phyloP scores from a whole-genome alignment of 179 eudicot species.

The Beta macrorhiza region DNA sequence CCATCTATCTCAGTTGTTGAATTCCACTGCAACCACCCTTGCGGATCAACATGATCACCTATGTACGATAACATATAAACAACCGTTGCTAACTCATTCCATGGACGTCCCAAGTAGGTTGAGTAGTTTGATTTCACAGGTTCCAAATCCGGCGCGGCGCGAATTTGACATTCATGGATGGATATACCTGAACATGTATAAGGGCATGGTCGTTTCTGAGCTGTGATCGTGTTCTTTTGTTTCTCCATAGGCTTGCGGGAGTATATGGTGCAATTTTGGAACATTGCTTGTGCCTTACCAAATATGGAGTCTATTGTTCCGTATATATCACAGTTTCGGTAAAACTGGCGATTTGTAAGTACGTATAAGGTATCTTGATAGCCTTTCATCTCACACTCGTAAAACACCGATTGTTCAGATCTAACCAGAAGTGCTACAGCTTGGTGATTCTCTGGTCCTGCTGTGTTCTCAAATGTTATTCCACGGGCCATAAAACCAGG shows the following conservation, averaged over 20 bases:
- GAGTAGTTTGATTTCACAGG: constrained; percentile 14
- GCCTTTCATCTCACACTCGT: constrained; percentile 30
- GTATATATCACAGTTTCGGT: constrained; percentile 34
- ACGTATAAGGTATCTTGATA: constrained; percentile 37
- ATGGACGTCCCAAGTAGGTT: constrained; percentile 31
- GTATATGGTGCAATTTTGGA: constrained; percentile 31
- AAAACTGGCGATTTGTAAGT: constrained; percentile 33
- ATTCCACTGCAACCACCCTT: constrained; percentile 36
- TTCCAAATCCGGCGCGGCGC: constrained; percentile 25
- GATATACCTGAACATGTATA: constrained; percentile 24
- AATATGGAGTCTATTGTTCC: constrained; percentile 35
- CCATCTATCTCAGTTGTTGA: background rate
- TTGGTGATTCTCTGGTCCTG: constrained; percentile 29
- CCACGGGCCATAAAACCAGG: constrained; percentile 29
- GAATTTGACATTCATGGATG: constrained; percentile 26
- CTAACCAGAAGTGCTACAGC: constrained; percentile 31
- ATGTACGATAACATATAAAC: constrained; percentile 33
- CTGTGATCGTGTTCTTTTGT: constrained; percentile 32
- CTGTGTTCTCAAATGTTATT: constrained; percentile 34
- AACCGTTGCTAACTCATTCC: constrained; percentile 24
- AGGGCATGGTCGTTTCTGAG: constrained; percentile 25
- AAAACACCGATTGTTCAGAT: constrained; percentile 24
- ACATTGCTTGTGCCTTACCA: constrained; percentile 32
- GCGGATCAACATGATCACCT: constrained; percentile 26
- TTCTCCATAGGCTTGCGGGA: constrained; percentile 29